A percentile compares a stretch with the other conserved stretches of the same genome.
Evolutionary conservation across 345 rosid species (phyloP).

Genomic region (Abelmoschus esculentus): DNA sequence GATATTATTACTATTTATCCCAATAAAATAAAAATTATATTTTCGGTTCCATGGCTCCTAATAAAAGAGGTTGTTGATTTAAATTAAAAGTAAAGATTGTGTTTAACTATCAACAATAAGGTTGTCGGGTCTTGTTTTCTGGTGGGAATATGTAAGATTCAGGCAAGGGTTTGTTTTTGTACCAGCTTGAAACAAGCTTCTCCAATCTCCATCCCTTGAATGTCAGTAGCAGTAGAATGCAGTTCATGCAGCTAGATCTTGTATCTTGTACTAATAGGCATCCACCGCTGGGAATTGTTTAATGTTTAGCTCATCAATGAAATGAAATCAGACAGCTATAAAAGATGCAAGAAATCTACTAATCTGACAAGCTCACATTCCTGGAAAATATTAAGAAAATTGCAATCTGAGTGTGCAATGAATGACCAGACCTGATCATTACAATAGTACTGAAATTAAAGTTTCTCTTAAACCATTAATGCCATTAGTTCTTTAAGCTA

Average conservation of each 20-base stretch:
- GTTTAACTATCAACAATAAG: background rate
- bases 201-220: background rate
- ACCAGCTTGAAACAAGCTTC: constrained; percentile 20
- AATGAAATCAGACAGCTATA: background rate
- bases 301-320: background rate
- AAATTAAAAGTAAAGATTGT: too few relatives aligned
- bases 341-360: too few relatives aligned
- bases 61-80: too few relatives aligned
- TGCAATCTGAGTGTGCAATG: background rate
- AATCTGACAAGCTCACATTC: too few relatives aligned
- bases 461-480: too few relatives aligned
- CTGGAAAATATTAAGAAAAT: background rate
- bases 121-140: constrained; percentile 20
- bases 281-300: background rate
- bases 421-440: background rate
- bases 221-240: background rate
- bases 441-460: background rate
- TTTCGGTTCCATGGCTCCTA: too few relatives aligned
- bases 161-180: constrained; percentile 14
- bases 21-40: too few relatives aligned
- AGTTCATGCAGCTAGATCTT: background rate
- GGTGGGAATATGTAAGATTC: constrained; percentile 24
- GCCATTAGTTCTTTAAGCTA: too few relatives aligned
- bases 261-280: background rate
- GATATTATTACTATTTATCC: too few relatives aligned